Evolutionary conservation across 1,139 yeast genomes (phyloP).

Genomic region (Nadsonia commutata): DNA sequence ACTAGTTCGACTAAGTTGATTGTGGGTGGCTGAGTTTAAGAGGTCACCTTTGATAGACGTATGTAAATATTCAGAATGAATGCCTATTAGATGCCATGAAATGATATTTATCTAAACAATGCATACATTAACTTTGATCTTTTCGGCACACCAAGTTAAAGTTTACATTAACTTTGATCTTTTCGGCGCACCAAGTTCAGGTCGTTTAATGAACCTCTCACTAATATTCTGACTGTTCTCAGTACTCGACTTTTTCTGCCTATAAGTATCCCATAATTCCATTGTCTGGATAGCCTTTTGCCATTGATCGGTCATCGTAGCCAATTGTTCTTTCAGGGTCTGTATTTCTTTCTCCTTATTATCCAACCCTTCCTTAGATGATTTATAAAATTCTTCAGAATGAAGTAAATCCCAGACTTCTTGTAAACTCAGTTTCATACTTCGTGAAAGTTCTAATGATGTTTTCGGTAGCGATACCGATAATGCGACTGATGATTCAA

Average conservation of each 20-base stretch:
- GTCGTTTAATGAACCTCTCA: neutral
- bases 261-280: neutral
- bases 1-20: too few species aligned
- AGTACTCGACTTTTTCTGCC: neutral
- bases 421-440: neutral
- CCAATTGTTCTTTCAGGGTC: neutral
- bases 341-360: neutral
- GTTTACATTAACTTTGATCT: neutral
- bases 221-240: neutral
- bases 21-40: too few species aligned
- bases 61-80: too few species aligned
- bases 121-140: neutral
- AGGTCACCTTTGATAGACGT: too few species aligned
- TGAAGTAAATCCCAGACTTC: neutral
- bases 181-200: neutral
- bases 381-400: neutral
- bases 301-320: neutral
- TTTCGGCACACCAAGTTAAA: too few species aligned
- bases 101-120: too few species aligned
- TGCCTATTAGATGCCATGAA: too few species aligned
- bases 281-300: neutral
- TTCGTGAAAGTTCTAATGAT: neutral
- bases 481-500: neutral
- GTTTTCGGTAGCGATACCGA: neutral
- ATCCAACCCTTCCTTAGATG: neutral